Percentiles rank a stretch among this genome's conserved stretches.
Conservation (phyloP, 1,284 basidiomycete species). For the Bondarzewia mesenterica region DNA sequence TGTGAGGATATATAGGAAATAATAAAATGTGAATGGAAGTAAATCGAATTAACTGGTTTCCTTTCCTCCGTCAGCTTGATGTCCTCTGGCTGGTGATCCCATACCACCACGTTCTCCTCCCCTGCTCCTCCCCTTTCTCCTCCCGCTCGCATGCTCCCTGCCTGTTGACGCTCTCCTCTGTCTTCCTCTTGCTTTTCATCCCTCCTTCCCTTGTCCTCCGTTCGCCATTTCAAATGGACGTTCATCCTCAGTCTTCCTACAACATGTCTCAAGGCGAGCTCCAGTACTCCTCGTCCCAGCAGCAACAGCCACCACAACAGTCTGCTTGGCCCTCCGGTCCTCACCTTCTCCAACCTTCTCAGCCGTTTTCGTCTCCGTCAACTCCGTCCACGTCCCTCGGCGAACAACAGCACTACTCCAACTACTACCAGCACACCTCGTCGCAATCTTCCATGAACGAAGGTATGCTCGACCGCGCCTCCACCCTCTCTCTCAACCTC, state of each 20-base stretch:
- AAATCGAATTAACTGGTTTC: too few species aligned
- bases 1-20: too few species aligned
- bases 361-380: slow-evolving; percentile 28
- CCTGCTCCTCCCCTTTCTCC: too few species aligned
- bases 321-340: slow-evolving; percentile 19
- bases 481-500: slow-evolving; percentile 54
- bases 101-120: too few species aligned
- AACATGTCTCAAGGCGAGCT: slow-evolving; percentile 24
- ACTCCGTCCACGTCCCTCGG: slow-evolving; percentile 25
- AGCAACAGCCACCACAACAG: slow-evolving; percentile 17
- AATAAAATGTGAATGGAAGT: too few species aligned
- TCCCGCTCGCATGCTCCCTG: slow-evolving; percentile 2
- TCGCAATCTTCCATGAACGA: slow-evolving; percentile 8
- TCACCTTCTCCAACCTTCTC: slow-evolving; percentile 23
- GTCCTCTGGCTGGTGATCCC: too few species aligned
- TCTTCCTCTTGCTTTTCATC: slow-evolving; percentile 3
- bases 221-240: slow-evolving; percentile 13
- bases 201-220: slow-evolving; percentile 2
- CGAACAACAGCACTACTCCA: slow-evolving; percentile 23
- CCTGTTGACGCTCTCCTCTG: too few species aligned
- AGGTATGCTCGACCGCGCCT: slow-evolving; percentile 20
- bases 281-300: slow-evolving; percentile 24
- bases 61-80: too few species aligned
- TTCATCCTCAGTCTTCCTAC: slow-evolving; percentile 19
- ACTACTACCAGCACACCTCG: slow-evolving; percentile 16